A percentile compares a stretch with the other conserved stretches of the same genome.
phyloP scores from a whole-genome alignment of 805 yeast species.

The Priceomyces castillae region DNA sequence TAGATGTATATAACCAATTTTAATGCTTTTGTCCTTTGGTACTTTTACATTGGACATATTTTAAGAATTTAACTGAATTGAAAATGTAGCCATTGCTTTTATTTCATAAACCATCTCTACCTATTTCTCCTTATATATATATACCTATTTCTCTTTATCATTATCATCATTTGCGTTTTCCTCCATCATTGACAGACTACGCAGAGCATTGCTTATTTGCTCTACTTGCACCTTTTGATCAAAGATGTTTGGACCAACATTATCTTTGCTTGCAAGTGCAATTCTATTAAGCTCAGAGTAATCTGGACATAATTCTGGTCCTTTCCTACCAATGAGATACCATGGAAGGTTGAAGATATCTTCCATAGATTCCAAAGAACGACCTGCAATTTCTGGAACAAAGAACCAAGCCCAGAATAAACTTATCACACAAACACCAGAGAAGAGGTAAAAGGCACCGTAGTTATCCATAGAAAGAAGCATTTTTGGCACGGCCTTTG shows the following conservation, averaged over 20 bases:
- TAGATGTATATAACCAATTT: too few relatives aligned
- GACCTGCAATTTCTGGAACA: slow-evolving; percentile 50
- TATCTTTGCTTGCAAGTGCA: slow-evolving; percentile 1
- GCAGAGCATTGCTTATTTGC: background rate
- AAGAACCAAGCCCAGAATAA: slow-evolving; percentile 49
- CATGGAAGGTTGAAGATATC: slow-evolving; percentile 53
- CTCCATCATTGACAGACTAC: background rate
- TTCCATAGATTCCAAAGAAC: slow-evolving; percentile 52
- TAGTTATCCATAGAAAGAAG: slow-evolving; percentile 41
- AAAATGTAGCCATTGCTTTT: background rate
- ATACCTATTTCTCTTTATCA: background rate
- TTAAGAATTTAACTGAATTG: too few relatives aligned
- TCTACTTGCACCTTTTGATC: background rate
- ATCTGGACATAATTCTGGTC: slow-evolving; percentile 52
- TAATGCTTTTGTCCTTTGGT: too few relatives aligned
- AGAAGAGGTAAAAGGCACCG: slow-evolving; percentile 54
- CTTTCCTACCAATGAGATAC: slow-evolving; percentile 56
- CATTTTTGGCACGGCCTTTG: slow-evolving; percentile 55
- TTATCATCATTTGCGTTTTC: background rate
- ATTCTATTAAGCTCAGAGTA: slow-evolving; percentile 40
- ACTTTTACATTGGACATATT: too few relatives aligned
- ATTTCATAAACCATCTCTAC: background rate
- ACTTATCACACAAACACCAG: slow-evolving; percentile 40
- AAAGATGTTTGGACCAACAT: background rate
- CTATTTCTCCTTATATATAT: background rate